A percentile compares a stretch with the other conserved stretches of the same genome.
Conservation (phyloP, 768 basidiomycete genomes). For the Boletellus emodensis region DNA sequence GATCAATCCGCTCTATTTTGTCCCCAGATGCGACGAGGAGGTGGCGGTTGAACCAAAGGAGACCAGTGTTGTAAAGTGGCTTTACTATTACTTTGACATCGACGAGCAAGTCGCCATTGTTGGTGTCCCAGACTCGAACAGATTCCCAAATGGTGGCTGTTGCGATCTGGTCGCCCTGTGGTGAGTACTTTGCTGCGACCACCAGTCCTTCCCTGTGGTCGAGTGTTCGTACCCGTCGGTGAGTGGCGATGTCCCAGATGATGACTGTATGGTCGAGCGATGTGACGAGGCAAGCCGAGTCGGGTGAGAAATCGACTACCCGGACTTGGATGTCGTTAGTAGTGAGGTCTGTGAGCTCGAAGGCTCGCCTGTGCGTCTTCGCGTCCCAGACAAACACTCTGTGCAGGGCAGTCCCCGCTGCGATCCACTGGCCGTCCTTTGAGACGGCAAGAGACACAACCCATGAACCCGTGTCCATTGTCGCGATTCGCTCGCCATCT, state of each 20-base stretch:
- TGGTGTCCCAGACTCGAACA: no score
- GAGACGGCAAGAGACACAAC: no score
- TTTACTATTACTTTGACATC: not conserved
- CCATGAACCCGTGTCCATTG: no score
- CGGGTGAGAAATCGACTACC: not conserved
- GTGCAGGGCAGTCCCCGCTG: not conserved
- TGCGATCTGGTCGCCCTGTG: not conserved
- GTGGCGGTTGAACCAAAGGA: constrained; percentile 1
- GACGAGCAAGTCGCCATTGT: not conserved
- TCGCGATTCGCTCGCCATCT: no score
- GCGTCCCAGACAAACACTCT: not conserved
- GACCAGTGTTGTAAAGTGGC: not conserved
- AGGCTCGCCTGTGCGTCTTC: no score
- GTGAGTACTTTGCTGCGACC: not conserved
- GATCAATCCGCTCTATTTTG: not conserved
- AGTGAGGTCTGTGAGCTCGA: no score
- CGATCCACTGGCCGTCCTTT: not conserved
- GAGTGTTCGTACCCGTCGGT: not conserved
- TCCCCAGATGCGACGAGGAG: not conserved
- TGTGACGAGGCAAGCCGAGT: not conserved
- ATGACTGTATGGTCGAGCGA: not conserved
- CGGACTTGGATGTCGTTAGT: no score
- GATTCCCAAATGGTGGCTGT: no score
- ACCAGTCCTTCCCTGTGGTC: not conserved
- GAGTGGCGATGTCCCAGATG: not conserved